Conservation (phyloP, 495 filamentous ascomycete genomes). For the Penicillium chermesinum region DNA sequence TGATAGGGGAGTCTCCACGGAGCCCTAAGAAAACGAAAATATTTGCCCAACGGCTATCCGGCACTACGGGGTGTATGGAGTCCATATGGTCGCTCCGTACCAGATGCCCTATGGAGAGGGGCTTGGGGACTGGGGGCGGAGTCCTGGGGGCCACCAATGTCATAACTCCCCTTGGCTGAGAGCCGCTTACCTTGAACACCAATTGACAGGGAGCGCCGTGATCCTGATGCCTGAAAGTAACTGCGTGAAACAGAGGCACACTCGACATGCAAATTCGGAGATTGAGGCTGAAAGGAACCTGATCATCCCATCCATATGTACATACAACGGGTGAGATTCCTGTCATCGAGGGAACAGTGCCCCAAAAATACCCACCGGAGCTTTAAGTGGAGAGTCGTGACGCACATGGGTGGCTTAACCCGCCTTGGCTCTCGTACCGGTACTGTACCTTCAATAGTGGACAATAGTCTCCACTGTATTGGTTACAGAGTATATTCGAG, state of each 20-base stretch:
- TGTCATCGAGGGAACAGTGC: conserved; percentile 1
- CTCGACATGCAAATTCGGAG: background rate
- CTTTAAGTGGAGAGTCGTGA: conserved; percentile 25
- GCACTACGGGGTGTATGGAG: too few relatives aligned
- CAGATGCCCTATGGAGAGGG: background rate
- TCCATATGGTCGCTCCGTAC: too few relatives aligned
- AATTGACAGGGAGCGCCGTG: background rate
- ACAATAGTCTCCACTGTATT: background rate
- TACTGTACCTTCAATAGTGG: background rate
- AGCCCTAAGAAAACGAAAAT: too few relatives aligned
- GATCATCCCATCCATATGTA: too few relatives aligned
- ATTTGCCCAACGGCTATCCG: too few relatives aligned
- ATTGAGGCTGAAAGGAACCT: background rate
- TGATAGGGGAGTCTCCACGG: background rate
- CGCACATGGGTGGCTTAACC: conserved; percentile 12
- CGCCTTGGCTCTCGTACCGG: background rate
- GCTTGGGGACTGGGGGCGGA: background rate
- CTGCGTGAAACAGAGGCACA: too few relatives aligned
- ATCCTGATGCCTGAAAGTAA: too few relatives aligned
- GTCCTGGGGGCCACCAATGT: background rate
- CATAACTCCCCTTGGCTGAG: background rate
- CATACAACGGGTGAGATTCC: too few relatives aligned
- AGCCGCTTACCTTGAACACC: background rate
- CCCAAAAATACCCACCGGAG: conserved; percentile 15
- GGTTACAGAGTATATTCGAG: background rate